Evolutionary conservation across 1,139 yeast species (phyloP).

Genomic region (Pichia sp.): DNA sequence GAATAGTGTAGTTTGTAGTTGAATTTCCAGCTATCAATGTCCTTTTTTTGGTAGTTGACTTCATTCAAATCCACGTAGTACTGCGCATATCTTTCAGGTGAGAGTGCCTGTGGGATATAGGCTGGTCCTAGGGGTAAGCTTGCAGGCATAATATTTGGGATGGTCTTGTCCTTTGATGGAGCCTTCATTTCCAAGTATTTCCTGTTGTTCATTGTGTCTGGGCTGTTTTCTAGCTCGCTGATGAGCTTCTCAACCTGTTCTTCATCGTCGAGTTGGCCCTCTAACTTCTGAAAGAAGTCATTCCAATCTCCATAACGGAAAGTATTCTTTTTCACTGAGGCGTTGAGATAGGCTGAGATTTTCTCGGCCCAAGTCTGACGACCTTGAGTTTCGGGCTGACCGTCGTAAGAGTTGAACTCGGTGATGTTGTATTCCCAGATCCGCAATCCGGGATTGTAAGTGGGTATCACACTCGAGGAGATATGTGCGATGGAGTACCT

Average conservation of each 20-base stretch:
- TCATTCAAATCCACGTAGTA: conserved; percentile 59
- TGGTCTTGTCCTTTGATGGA: conserved; percentile 51
- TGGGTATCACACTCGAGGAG: conserved; percentile 73
- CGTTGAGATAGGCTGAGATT: conserved; percentile 17
- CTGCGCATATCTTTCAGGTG: conserved; percentile 70
- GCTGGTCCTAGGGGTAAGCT: conserved; percentile 66
- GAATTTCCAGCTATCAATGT: conserved; percentile 40
- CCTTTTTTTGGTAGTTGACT: conserved; percentile 14
- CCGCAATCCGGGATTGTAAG: conserved; percentile 76
- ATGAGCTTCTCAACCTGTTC: conserved; percentile 19
- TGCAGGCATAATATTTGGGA: conserved; percentile 63
- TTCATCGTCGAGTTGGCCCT: conserved; percentile 29
- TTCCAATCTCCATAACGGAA: conserved; percentile 29
- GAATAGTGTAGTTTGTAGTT: conserved; percentile 62
- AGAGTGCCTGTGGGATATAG: conserved; percentile 60
- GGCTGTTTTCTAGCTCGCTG: conserved; percentile 14
- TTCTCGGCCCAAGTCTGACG: too few species aligned
- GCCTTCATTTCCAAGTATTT: conserved; percentile 22
- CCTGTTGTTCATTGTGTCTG: not conserved
- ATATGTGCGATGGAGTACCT: conserved; percentile 69
- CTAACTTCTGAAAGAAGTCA: conserved; percentile 30
- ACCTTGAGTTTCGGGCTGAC: not conserved
- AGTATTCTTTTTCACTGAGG: not conserved
- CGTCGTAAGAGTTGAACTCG: conserved; percentile 27
- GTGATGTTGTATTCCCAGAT: conserved; percentile 83